Conservation (phyloP, 345 rosid genomes). For the Citrus inodora region DNA sequence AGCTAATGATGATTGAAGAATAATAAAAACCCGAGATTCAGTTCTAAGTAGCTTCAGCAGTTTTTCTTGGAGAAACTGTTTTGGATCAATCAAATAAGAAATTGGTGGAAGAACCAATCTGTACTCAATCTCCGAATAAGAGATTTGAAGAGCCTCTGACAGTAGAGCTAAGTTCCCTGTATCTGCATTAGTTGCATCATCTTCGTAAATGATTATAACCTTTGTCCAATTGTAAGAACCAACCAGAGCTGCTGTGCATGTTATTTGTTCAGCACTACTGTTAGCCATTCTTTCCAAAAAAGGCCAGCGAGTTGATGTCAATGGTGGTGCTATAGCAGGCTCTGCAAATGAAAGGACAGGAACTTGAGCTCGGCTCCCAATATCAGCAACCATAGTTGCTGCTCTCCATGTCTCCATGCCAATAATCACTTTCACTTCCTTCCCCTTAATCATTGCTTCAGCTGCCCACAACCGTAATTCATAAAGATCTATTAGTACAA, state of each 20-base stretch:
- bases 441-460: slow-evolving; percentile 24
- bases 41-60: slow-evolving; percentile 15
- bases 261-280: slow-evolving; percentile 27
- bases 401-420: slow-evolving; percentile 42
- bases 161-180: slow-evolving; percentile 27
- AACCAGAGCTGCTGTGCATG: slow-evolving; percentile 36
- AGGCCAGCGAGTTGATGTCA: slow-evolving; percentile 33
- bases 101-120: slow-evolving; percentile 36
- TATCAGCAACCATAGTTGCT: slow-evolving; percentile 29
- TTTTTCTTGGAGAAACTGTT: slow-evolving; percentile 20
- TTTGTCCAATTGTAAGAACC: slow-evolving; percentile 33
- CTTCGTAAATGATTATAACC: slow-evolving; percentile 40
- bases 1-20: slow-evolving; percentile 40
- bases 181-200: slow-evolving; percentile 25
- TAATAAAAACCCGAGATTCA: slow-evolving; percentile 40
- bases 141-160: slow-evolving; percentile 26
- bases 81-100: slow-evolving; percentile 22
- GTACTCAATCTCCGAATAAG: slow-evolving; percentile 36
- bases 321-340: slow-evolving; percentile 29
- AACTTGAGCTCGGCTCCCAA: slow-evolving; percentile 25
- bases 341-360: slow-evolving; percentile 37
- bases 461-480: slow-evolving; percentile 21
- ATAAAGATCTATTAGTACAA: neutral
- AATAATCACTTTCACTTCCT: slow-evolving; percentile 29
- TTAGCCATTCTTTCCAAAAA: slow-evolving; percentile 34